These are phyloP conservation scores for Crucibulum cyathiforme DNA, from an alignment of 1,284 basidiomycete genomes.

Conservation along the genomic window DNA sequence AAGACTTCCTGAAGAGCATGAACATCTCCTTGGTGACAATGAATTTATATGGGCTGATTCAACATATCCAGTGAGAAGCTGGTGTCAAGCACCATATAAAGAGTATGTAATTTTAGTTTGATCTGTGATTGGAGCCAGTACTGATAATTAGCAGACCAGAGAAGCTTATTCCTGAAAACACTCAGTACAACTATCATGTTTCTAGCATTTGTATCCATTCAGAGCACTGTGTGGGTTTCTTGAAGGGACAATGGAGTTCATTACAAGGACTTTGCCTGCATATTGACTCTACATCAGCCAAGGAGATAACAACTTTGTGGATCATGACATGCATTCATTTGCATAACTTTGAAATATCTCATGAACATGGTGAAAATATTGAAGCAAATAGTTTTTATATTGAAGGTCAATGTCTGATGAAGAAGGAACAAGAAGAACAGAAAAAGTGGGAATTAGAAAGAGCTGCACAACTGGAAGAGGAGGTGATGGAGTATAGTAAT, in stretches of 20 bases:
- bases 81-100: neutral
- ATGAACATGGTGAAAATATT: neutral
- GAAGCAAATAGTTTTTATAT: neutral
- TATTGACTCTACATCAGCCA: neutral
- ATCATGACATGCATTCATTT: neutral
- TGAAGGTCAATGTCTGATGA: conserved; percentile 1
- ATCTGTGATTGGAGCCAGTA: neutral
- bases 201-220: neutral
- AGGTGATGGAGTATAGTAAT: conserved; percentile 1
- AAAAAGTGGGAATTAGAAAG: neutral
- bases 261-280: neutral
- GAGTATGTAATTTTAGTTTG: conserved; percentile 2
- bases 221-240: neutral
- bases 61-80: conserved; percentile 27
- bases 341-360: neutral
- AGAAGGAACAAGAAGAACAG: conserved; percentile 1
- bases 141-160: neutral
- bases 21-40: conserved; percentile 16
- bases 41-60: conserved; percentile 42
- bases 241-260: neutral
- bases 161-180: neutral
- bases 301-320: neutral
- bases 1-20: conserved; percentile 12
- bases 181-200: neutral
- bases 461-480: neutral